phyloP scores from a whole-genome alignment of 2,329 filamentous ascomycete genomes.

The Fusarium stilboides region DNA sequence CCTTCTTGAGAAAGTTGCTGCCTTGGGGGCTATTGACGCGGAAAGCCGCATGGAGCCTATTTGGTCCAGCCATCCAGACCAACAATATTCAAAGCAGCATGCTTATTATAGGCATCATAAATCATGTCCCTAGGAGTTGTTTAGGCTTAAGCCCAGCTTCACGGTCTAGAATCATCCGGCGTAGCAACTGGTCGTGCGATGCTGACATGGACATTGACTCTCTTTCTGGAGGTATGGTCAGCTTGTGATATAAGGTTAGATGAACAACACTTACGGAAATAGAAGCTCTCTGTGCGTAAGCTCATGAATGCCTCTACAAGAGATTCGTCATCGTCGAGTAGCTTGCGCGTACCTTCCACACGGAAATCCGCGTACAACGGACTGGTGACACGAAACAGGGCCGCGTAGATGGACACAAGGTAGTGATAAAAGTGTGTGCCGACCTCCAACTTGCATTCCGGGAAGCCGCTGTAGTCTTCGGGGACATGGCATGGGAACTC shows the following conservation, averaged over 20 bases:
- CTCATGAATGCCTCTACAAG: constrained; percentile 48
- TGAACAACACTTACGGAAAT: constrained; percentile 44
- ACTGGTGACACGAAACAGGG: constrained; percentile 49
- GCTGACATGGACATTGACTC: constrained; percentile 49
- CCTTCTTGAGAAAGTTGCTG: no score
- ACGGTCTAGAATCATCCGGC: constrained; percentile 49
- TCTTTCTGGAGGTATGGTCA: constrained; percentile 43
- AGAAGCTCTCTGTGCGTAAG: constrained; percentile 50
- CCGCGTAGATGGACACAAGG: constrained; percentile 50
- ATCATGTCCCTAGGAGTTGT: constrained; percentile 20
- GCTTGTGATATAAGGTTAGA: not conserved
- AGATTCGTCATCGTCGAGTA: constrained; percentile 45
- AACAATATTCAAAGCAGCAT: no score
- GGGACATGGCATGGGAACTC: constrained; percentile 51
- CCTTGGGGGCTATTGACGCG: no score
- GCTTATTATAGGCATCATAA: not conserved
- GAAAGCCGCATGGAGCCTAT: no score
- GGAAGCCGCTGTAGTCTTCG: constrained; percentile 50
- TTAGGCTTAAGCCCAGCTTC: constrained; percentile 47
- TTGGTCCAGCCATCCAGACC: no score
- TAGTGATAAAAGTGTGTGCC: constrained; percentile 52
- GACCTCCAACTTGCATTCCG: constrained; percentile 48
- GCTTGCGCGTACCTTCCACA: constrained; percentile 42
- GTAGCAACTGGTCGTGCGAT: constrained; percentile 48
- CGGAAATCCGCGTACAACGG: constrained; percentile 50